These are phyloP conservation scores for Cenococcum geophilum DNA, from an alignment of 495 filamentous ascomycete genomes.

Conservation along the genomic window DNA sequence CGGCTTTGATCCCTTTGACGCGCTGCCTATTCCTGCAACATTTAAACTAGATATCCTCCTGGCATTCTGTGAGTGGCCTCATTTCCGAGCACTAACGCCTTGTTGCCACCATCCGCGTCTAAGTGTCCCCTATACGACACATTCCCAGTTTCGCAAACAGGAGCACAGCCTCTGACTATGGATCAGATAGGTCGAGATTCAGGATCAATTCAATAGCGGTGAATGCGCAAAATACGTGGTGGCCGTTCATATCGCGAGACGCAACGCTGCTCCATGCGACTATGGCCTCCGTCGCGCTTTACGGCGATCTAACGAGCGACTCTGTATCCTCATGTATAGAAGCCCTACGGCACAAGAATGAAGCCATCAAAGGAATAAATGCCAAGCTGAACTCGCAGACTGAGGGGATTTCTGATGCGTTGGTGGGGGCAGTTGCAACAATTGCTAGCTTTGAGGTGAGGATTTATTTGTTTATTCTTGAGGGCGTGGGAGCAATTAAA, in stretches of 20 bases:
- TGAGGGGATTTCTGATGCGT: conserved; percentile 21
- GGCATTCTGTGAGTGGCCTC: conserved; percentile 16
- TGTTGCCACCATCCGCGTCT: neutral
- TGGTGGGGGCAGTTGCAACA: conserved; percentile 20
- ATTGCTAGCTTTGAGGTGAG: conserved; percentile 28
- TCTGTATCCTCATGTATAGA: conserved; percentile 9
- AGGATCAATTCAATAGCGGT: conserved; percentile 18
- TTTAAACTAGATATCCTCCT: conserved; percentile 18
- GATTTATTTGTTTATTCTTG: neutral
- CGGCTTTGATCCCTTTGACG: conserved; percentile 25
- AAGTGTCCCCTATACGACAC: neutral
- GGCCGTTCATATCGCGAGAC: conserved; percentile 25
- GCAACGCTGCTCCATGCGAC: conserved; percentile 23
- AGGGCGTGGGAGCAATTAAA: neutral
- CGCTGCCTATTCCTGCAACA: conserved; percentile 22
- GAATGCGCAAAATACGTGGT: conserved; percentile 26
- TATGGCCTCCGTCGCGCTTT: conserved; percentile 23
- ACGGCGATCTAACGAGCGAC: conserved; percentile 12
- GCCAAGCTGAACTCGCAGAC: conserved; percentile 11
- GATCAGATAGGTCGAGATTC: conserved; percentile 17
- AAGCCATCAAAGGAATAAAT: conserved; percentile 26
- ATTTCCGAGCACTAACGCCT: neutral
- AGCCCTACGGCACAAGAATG: conserved; percentile 22
- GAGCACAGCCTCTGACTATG: neutral
- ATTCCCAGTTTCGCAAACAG: neutral